Conservation (phyloP, 495 filamentous ascomycete species). For the Hapsidospora chrysogenum region DNA sequence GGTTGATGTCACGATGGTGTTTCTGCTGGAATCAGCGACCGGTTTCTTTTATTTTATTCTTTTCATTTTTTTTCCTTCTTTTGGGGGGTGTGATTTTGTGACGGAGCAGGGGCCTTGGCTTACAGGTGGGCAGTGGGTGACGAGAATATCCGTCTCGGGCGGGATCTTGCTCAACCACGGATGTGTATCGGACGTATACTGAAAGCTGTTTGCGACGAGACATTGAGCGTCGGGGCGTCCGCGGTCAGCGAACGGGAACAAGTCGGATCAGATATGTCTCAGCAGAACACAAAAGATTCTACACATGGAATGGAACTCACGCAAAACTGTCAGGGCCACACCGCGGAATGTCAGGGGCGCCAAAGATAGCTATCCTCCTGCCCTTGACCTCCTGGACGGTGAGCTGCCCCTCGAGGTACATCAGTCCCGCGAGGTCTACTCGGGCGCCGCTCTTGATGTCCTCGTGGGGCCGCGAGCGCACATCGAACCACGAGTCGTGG, state of each 20-base stretch:
- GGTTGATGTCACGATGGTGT: constrained; percentile 58
- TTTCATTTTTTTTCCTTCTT: not conserved
- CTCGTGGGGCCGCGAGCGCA: constrained; percentile 19
- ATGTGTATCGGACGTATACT: constrained; percentile 22
- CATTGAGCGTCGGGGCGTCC: not conserved
- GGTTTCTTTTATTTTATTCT: not conserved
- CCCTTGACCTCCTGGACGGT: constrained; percentile 30
- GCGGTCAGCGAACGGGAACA: not conserved
- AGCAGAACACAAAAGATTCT: too few relatives aligned
- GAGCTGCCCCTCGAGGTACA: constrained; percentile 32
- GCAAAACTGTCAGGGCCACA: constrained; percentile 42
- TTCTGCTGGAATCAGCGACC: constrained; percentile 33
- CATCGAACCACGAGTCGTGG: constrained; percentile 73
- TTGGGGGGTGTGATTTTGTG: not conserved
- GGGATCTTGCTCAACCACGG: constrained; percentile 44
- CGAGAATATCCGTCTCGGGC: constrained; percentile 56
- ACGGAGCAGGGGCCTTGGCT: not conserved
- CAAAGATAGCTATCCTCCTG: constrained; percentile 35
- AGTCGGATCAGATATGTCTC: too few relatives aligned
- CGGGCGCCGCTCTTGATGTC: constrained; percentile 14
- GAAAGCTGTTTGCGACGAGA: constrained; percentile 19
- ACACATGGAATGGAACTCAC: too few relatives aligned
- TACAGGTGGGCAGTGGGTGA: constrained; percentile 59
- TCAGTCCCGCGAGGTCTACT: constrained; percentile 27
- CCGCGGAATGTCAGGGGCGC: constrained; percentile 31